A percentile compares a stretch with the other conserved stretches of the same genome.
phyloP scores from a whole-genome alignment of 257 asterid genomes.

The Solanum tarapatanum region DNA sequence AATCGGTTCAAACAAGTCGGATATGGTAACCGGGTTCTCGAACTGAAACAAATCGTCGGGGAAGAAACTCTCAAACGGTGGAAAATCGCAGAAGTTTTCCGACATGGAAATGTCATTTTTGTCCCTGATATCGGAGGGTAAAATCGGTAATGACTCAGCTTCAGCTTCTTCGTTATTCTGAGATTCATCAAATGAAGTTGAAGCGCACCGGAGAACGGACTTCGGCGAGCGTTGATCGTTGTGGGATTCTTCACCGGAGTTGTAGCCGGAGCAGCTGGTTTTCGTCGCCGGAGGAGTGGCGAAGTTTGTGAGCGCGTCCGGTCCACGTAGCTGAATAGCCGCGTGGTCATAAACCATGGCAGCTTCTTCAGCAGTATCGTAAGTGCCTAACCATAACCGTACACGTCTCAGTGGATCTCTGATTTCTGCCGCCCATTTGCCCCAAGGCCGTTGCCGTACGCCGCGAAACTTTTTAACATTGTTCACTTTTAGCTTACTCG shows the following conservation, averaged over 20 bases:
- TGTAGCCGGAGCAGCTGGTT: conserved; percentile 37
- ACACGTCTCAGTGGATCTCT: conserved; percentile 78
- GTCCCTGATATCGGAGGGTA: background rate
- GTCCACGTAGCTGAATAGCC: conserved; percentile 87
- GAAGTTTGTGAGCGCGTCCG: conserved; percentile 88
- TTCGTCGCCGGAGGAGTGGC: conserved; percentile 19
- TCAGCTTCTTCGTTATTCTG: conserved; percentile 32
- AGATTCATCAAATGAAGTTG: conserved; percentile 29
- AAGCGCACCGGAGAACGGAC: conserved; percentile 49
- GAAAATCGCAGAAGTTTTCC: conserved; percentile 25
- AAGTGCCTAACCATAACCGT: conserved; percentile 88
- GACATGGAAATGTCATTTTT: conserved; percentile 7
- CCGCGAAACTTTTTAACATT: conserved; percentile 62
- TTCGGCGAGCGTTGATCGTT: conserved; percentile 53
- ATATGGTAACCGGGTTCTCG: conserved; percentile 32
- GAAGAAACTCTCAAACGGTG: conserved; percentile 16
- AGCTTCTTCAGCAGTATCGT: conserved; percentile 93
- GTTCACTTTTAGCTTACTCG: conserved; percentile 1
- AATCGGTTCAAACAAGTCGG: conserved; percentile 35
- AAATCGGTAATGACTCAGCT: conserved; percentile 23
- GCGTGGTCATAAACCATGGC: conserved; percentile 99
- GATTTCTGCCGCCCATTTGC: conserved; percentile 99
- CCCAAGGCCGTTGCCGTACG: conserved; percentile 95
- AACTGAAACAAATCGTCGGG: conserved; percentile 39
- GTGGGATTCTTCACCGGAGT: conserved; percentile 66